phyloP scores from a whole-genome alignment of 78 protist genomes.

The Dictyostelium citrinum region DNA sequence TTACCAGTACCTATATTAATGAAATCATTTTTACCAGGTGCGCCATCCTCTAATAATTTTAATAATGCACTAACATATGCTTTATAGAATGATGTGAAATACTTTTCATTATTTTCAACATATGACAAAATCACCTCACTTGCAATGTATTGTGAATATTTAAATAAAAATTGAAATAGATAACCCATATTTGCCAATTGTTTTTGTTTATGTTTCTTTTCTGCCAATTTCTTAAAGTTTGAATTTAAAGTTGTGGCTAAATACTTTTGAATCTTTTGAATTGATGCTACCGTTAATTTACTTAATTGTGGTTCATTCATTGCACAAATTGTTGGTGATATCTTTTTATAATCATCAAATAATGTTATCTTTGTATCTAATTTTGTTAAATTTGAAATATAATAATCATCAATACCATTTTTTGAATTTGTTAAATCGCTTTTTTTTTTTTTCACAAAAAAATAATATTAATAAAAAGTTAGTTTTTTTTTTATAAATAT shows the following conservation, averaged over 20 bases:
- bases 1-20: slow-evolving; percentile 4
- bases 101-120: slow-evolving; percentile 38
- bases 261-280: slow-evolving; percentile 54
- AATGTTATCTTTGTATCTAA: slow-evolving; percentile 62
- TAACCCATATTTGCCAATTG: slow-evolving; percentile 28
- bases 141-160: slow-evolving; percentile 33
- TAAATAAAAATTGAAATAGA: slow-evolving; percentile 52
- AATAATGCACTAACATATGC: slow-evolving; percentile 7
- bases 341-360: slow-evolving; percentile 45
- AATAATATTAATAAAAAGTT: background rate
- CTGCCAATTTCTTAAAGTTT: slow-evolving; percentile 31
- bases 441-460: no score
- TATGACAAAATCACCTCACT: slow-evolving; percentile 28
- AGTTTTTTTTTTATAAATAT: background rate
- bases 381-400: background rate
- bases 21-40: background rate
- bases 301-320: slow-evolving; percentile 65
- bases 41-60: slow-evolving; percentile 32
- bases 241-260: slow-evolving; percentile 7
- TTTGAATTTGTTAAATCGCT: slow-evolving; percentile 37
- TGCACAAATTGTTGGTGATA: slow-evolving; percentile 40
- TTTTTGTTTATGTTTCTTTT: slow-evolving; percentile 17
- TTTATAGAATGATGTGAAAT: slow-evolving; percentile 30
- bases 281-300: slow-evolving; percentile 56
- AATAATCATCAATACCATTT: slow-evolving; percentile 26